phyloP scores from a whole-genome alignment of 345 rosid species.

The Brassica incana region DNA sequence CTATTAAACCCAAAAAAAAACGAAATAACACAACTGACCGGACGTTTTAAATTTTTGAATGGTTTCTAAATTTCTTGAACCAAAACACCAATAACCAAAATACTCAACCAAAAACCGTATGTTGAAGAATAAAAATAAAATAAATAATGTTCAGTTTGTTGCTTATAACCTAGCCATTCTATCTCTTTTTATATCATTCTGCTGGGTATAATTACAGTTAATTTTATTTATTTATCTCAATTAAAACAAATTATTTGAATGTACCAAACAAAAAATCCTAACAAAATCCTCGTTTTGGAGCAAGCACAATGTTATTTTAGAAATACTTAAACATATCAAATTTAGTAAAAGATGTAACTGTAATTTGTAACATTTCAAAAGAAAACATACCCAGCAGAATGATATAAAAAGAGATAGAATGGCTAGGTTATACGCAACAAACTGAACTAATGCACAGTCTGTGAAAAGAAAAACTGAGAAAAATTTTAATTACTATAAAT shows the following conservation, averaged over 20 bases:
- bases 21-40: too few relatives aligned
- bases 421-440: neutral
- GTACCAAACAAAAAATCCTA: slow-evolving; percentile 1
- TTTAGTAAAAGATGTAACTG: neutral
- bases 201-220: neutral
- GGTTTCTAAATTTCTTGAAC: too few relatives aligned
- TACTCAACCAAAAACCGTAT: too few relatives aligned
- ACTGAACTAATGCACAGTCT: neutral
- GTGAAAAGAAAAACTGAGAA: neutral
- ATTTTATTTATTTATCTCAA: too few relatives aligned
- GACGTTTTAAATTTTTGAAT: too few relatives aligned
- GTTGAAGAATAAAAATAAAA: too few relatives aligned
- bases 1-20: too few relatives aligned
- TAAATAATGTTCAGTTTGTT: neutral
- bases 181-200: neutral
- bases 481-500: neutral
- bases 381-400: neutral
- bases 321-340: neutral
- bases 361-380: neutral
- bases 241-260: neutral
- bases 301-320: neutral
- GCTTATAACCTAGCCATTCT: neutral
- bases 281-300: neutral
- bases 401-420: neutral
- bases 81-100: too few relatives aligned